Conservation (phyloP, 257 asterid species). For the Petunia secreta region DNA sequence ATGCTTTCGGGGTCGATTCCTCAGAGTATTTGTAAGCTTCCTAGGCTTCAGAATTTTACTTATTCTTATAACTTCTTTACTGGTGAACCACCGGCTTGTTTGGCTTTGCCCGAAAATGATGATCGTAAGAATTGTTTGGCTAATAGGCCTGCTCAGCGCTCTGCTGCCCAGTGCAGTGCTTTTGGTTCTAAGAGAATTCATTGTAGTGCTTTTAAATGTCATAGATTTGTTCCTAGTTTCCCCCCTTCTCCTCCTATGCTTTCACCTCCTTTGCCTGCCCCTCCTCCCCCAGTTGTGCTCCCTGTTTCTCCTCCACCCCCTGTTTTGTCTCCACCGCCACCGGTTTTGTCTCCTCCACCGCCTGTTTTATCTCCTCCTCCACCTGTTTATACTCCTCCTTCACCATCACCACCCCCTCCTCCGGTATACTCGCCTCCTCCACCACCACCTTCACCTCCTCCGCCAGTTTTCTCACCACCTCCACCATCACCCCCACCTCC, state of each 20-base stretch:
- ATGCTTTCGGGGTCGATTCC: slow-evolving; percentile 67
- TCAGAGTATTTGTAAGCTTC: slow-evolving; percentile 61
- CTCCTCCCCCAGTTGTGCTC: slow-evolving; percentile 30
- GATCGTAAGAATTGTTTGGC: slow-evolving; percentile 75
- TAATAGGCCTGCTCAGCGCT: slow-evolving; percentile 61
- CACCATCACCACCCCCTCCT: slow-evolving; percentile 15
- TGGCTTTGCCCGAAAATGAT: slow-evolving; percentile 59
- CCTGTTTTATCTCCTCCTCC: slow-evolving; percentile 33
- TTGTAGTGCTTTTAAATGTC: slow-evolving; percentile 77
- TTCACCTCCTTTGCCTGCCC: slow-evolving; percentile 43
- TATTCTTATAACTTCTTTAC: slow-evolving; percentile 70
- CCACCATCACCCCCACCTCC: too few species aligned
- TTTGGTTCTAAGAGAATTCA: slow-evolving; percentile 60
- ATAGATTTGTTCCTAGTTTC: slow-evolving; percentile 60
- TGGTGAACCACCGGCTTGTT: slow-evolving; percentile 75
- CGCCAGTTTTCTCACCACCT: too few species aligned
- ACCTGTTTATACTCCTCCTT: slow-evolving; percentile 29
- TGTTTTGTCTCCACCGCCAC: slow-evolving; percentile 31
- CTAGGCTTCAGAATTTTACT: slow-evolving; percentile 68
- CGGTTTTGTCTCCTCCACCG: slow-evolving; percentile 31
- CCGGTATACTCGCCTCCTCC: neutral
- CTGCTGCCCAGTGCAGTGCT: slow-evolving; percentile 58
- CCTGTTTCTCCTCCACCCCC: slow-evolving; percentile 31
- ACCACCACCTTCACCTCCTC: too few species aligned
- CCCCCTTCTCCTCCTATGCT: slow-evolving; percentile 61